A percentile compares a stretch with the other conserved stretches of the same genome.
Evolutionary conservation across 2,329 filamentous ascomycete species (phyloP).

Genomic region (Aspergillus fumigatiaffinis): DNA sequence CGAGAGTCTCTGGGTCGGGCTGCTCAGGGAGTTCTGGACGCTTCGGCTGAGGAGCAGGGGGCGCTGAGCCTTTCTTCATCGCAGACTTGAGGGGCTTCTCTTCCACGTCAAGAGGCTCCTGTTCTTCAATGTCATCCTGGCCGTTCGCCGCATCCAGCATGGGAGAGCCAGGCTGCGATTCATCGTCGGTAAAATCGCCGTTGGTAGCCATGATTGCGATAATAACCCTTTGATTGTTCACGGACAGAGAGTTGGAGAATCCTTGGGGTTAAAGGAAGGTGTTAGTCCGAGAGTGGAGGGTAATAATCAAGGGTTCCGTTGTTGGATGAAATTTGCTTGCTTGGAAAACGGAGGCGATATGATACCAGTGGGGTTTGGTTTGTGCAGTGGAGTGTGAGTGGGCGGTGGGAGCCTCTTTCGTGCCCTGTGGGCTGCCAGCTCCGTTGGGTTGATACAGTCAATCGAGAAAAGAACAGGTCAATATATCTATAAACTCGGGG

Average conservation of each 20-base stretch:
- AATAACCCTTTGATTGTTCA: neutral
- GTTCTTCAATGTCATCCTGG: slow-evolving; percentile 71
- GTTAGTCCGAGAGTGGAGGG: slow-evolving; percentile 5
- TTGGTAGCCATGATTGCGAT: slow-evolving; percentile 52
- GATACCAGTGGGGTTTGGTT: slow-evolving; percentile 34
- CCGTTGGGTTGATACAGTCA: neutral
- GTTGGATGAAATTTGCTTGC: slow-evolving; percentile 34
- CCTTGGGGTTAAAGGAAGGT: slow-evolving; percentile 2
- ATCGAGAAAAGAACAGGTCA: neutral
- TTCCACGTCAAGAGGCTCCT: slow-evolving; percentile 62
- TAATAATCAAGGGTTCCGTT: slow-evolving; percentile 18
- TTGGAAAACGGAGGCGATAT: slow-evolving; percentile 29
- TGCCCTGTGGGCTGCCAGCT: slow-evolving; percentile 8
- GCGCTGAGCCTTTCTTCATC: slow-evolving; percentile 65
- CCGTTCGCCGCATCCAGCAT: slow-evolving; percentile 46
- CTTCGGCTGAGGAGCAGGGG: slow-evolving; percentile 54
- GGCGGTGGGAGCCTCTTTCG: slow-evolving; percentile 23
- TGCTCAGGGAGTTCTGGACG: slow-evolving; percentile 75
- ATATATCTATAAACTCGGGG: neutral
- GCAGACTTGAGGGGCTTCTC: slow-evolving; percentile 76
- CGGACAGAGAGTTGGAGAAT: slow-evolving; percentile 3
- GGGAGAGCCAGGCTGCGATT: slow-evolving; percentile 54
- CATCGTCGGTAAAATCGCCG: slow-evolving; percentile 53
- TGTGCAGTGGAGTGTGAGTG: slow-evolving; percentile 36
- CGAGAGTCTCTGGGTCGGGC: slow-evolving; percentile 85